Conservation (phyloP, 75 land plant genomes). For the Pinus albicaulis region DNA sequence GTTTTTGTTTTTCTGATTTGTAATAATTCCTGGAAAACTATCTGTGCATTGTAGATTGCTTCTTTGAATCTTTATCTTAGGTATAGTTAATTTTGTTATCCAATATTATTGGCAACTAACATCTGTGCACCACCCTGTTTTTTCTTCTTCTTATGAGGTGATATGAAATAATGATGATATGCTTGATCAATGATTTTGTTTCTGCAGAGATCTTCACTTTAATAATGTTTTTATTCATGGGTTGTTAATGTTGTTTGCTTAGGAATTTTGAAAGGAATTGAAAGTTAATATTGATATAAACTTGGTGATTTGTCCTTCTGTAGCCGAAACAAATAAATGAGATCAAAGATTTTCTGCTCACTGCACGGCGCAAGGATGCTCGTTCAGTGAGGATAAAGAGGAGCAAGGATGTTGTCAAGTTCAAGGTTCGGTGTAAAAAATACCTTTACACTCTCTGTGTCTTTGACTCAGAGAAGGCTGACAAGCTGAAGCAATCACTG, state of each 20-base stretch:
- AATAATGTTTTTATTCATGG: background rate
- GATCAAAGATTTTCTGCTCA: constrained; percentile 92
- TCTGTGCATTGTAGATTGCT: background rate
- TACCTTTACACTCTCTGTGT: constrained; percentile 88
- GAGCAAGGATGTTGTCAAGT: constrained; percentile 86
- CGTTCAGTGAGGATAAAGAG: constrained; percentile 83
- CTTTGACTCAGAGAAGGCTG: constrained; percentile 81
- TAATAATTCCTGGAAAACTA: no score
- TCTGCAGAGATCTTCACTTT: background rate
- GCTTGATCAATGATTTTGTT: background rate
- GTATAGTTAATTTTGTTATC: background rate
- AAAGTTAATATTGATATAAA: background rate
- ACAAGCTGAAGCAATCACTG: constrained; percentile 91
- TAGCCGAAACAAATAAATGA: constrained; percentile 91
- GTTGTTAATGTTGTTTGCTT: background rate
- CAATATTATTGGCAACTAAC: background rate
- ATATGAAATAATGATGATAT: background rate
- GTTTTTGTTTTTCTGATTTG: no score
- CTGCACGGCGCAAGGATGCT: constrained; percentile 90
- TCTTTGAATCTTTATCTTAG: background rate
- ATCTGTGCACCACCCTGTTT: background rate
- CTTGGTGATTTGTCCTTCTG: background rate
- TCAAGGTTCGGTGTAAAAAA: constrained; percentile 86
- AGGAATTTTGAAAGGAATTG: background rate
- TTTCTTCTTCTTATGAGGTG: background rate